Evolutionary conservation across 176 grass and related monocot species (phyloP), one percentile per base, ranked within the genome.

Genomic region (Poa pratensis): DNA sequence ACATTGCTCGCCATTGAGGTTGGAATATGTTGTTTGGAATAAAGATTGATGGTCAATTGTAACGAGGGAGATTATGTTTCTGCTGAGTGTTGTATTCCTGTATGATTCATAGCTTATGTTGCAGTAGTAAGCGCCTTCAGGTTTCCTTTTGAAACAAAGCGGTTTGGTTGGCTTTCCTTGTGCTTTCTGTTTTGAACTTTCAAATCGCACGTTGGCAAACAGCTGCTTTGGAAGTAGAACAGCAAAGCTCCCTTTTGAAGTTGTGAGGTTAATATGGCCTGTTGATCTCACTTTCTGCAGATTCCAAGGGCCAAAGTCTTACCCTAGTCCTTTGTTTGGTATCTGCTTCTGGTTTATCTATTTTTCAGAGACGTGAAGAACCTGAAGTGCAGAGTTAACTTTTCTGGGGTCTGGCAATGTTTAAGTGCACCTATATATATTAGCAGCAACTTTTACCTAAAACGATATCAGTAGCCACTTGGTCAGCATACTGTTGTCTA

Each of bases 1-100:
- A 48, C 80, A 50, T 83, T 81, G 49, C 0, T 28, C 49, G 3
- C 84, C 75, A 74, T 75, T 60, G 80, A 79, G 52, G n/a, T 70
- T 77, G 71, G 32, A 70, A 76, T 43, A 37, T 84, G 85, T 81
- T 84, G 22, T n/a, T 49, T 57, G 80, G 40, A 87, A 90, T 91
- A 91, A 91, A 84, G 60, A 20, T 87, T 3, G 60, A 32, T 23
- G 28, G 74, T 78, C 67, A 79, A 13, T 35, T 74, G 34, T 59
- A n/a, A 24, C 54, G 16, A 6, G 27, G 13, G 27, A 79, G 46
- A 15, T 18, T 30, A 37, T 80, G 46, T 63, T 46, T 15, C 49
- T 60, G 26, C 9, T 80, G 27, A 75, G 35, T 69, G 26, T 24
- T 57, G 13, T 50, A 57, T 57, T 57, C 54, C 54, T 55, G 27